Conservation (phyloP, 495 filamentous ascomycete genomes). For the Neurospora sublineolata region DNA sequence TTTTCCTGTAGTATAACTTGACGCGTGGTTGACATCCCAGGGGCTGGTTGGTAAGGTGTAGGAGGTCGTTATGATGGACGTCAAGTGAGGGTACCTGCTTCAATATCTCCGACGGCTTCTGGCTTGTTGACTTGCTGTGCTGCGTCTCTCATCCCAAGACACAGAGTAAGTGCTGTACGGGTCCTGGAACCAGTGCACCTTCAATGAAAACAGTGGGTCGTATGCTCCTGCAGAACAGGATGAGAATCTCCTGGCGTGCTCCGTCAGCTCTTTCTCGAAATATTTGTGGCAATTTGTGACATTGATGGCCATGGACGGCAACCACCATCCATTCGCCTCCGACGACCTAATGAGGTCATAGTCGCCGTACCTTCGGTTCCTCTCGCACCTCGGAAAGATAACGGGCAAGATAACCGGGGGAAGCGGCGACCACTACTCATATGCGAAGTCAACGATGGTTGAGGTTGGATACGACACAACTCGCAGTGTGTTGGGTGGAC, state of each 20-base stretch:
- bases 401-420: not conserved
- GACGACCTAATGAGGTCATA: not conserved
- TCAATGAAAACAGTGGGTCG: not conserved
- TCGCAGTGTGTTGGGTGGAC: not conserved
- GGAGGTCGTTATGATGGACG: too few species aligned
- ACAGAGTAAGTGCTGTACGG: too few species aligned
- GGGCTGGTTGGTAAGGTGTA: too few species aligned
- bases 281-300: too few species aligned
- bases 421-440: not conserved
- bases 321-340: not conserved
- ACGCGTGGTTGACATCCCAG: too few species aligned
- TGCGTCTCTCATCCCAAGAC: too few species aligned
- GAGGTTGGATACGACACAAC: not conserved
- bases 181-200: not conserved
- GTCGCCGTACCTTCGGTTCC: not conserved
- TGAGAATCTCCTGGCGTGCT: not conserved
- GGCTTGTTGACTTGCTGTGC: too few species aligned
- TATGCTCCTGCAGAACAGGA: not conserved
- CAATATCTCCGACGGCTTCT: too few species aligned
- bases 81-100: too few species aligned
- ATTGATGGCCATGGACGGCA: not conserved
- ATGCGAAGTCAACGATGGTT: not conserved
- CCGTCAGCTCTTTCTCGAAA: not conserved
- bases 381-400: not conserved
- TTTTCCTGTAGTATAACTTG: too few species aligned